Evolutionary conservation across 495 filamentous ascomycete genomes (phyloP), one percentile per base, ranked within the genome.

Genomic region (Tuber borchii): DNA sequence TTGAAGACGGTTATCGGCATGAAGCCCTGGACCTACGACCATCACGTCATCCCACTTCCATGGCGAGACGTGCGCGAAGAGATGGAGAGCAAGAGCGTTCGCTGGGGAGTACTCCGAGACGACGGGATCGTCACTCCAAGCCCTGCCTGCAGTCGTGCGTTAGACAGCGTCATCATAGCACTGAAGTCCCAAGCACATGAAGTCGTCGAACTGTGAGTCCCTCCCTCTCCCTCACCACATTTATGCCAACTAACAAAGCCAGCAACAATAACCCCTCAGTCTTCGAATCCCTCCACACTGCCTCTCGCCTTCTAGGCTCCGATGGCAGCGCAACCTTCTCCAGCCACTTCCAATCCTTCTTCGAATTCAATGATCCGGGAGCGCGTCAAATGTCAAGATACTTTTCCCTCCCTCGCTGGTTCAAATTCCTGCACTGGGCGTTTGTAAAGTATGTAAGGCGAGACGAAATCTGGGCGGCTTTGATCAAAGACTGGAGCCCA

Each of bases 21-120:
- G 93, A 84, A 92, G 85, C 94, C 94, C 0, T 99, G 95, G 95
- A 90, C 88, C 77, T 97, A 97, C 81, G 95, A 98, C 79, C 88
- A 93, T 73, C 90, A 88, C 1, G 93, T 94, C 1, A 93, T 95
- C 82, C 94, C 95, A 2, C 87, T 99, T 39, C 84, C 88, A 12
- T 99, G 95, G 95, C 86, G 92, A 73, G 83, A 84, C 5, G 81
- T 90, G 8, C 87, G 89, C 75, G 81, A 85, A 34, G 88, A 91
- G 70, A 90, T 88, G 75, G 86, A 87, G 65, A 87, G 87, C 77
- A 88, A 87, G 83, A 89, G 85, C 75, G 85, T 97, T 71, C 88
- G 88, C 37, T 88, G 97, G 43, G 95, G 94, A 2, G 84, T 99
- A 40, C 85, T 99, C 86, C 85, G 88, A 73, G 91, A 87, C 26